Percentiles rank a stretch among this genome's conserved stretches.
phyloP scores from a whole-genome alignment of 306 rosid species.

The Quercus variabilis region DNA sequence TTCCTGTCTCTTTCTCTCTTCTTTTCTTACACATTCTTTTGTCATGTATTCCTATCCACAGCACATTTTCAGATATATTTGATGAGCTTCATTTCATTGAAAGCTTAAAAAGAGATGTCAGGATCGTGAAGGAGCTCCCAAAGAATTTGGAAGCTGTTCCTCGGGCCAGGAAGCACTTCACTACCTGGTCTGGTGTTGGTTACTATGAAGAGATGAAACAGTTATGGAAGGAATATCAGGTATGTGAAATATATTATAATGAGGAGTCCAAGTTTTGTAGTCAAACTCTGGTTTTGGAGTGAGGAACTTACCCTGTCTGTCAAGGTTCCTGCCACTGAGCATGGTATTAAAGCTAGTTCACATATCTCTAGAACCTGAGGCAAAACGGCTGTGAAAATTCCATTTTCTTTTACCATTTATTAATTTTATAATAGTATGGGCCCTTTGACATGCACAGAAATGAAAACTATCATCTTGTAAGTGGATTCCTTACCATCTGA shows the following conservation, averaged over 20 bases:
- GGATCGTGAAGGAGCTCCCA: constrained; percentile 70
- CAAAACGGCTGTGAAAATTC: neutral
- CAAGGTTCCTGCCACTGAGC: neutral
- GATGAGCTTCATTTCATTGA: constrained; percentile 79
- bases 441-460: neutral
- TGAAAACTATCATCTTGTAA: neutral
- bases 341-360: neutral
- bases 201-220: constrained; percentile 76
- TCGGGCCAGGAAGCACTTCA: constrained; percentile 86
- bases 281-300: neutral
- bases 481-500: neutral
- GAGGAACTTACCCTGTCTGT: neutral
- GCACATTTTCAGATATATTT: constrained; percentile 86
- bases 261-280: neutral
- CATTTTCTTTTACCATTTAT: neutral
- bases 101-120: constrained; percentile 63
- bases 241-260: constrained; percentile 9
- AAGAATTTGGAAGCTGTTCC: constrained; percentile 61
- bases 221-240: constrained; percentile 85
- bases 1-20: neutral
- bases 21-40: constrained; percentile 21
- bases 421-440: neutral
- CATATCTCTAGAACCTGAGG: neutral
- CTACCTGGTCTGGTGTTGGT: constrained; percentile 72
- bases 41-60: constrained; percentile 29